A percentile compares a stretch with the other conserved stretches of the same genome.
Conservation (phyloP, 192 early-diverging fungal genomes). For the Coemansia sp. region DNA sequence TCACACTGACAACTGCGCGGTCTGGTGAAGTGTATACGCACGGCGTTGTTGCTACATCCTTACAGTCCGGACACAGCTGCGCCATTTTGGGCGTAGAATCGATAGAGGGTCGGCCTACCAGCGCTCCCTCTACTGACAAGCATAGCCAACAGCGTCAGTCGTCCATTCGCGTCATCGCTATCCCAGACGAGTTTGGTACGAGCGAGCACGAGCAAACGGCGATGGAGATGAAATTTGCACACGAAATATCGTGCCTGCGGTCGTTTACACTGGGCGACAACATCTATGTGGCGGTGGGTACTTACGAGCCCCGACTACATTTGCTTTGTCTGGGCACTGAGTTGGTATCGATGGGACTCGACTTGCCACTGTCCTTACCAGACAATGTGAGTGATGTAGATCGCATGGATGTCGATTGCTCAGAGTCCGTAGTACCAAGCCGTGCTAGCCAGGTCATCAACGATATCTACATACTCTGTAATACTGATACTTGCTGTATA, state of each 20-base stretch:
- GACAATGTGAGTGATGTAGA: background rate
- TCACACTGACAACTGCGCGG: background rate
- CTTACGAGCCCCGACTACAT: constrained; percentile 14
- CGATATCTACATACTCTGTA: constrained; percentile 24
- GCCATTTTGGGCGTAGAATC: background rate
- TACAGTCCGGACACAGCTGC: background rate
- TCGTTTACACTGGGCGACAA: constrained; percentile 11
- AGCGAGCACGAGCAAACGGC: background rate
- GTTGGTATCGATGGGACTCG: background rate
- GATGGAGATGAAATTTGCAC: constrained; percentile 8
- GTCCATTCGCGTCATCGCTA: background rate
- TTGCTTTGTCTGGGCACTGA: background rate
- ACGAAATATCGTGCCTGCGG: constrained; percentile 29
- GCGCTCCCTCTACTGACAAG: background rate
- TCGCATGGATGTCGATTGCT: constrained; percentile 7
- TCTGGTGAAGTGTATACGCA: constrained; percentile 25
- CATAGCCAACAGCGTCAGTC: background rate
- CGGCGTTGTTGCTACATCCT: constrained; percentile 15
- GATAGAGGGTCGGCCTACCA: background rate
- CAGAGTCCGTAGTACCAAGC: background rate
- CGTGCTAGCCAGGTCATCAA: constrained; percentile 11
- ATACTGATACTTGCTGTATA: constrained; percentile 1
- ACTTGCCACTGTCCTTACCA: background rate
- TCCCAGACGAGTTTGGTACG: background rate
- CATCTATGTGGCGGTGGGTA: constrained; percentile 16